Conservation (phyloP, 2,329 filamentous ascomycete genomes). For the Hypomyces rosellus region DNA sequence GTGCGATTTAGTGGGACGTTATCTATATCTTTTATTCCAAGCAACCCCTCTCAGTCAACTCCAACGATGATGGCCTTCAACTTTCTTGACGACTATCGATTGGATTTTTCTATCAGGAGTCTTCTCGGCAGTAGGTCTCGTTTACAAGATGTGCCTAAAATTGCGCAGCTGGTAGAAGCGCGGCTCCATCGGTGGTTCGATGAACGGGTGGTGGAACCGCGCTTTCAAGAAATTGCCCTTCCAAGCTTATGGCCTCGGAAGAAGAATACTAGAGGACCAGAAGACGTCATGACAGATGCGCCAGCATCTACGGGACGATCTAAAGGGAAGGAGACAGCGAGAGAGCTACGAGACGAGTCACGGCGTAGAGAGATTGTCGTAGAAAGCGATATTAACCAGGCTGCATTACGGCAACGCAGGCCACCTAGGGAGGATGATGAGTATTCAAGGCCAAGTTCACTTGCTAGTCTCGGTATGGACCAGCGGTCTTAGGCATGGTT, state of each 20-base stretch:
- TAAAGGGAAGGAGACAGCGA: constrained; percentile 48
- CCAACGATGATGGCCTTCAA: constrained; percentile 92
- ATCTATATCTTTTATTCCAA: constrained; percentile 86
- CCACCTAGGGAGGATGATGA: constrained; percentile 31
- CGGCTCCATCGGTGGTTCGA: constrained; percentile 83
- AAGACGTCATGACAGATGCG: constrained; percentile 46
- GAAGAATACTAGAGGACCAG: constrained; percentile 71
- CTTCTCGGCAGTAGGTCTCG: constrained; percentile 73
- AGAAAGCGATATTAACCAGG: constrained; percentile 35
- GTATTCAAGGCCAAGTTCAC: constrained; percentile 41
- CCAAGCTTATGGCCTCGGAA: constrained; percentile 80
- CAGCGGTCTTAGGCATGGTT: constrained; percentile 14
- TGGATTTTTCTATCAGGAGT: constrained; percentile 76
- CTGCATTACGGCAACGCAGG: constrained; percentile 34
- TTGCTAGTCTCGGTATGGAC: constrained; percentile 34
- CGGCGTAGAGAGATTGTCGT: constrained; percentile 38
- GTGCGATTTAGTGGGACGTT: constrained; percentile 92
- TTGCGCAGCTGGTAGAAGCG: constrained; percentile 75
- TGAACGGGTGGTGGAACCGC: constrained; percentile 76
- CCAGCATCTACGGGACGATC: constrained; percentile 43
- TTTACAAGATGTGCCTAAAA: constrained; percentile 81
- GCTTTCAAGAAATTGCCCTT: constrained; percentile 80
- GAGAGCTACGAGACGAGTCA: constrained; percentile 46
- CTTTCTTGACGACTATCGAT: constrained; percentile 81
- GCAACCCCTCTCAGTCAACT: constrained; percentile 58